Conservation (phyloP, 768 basidiomycete genomes). For the Rhizopogon sp. region DNA sequence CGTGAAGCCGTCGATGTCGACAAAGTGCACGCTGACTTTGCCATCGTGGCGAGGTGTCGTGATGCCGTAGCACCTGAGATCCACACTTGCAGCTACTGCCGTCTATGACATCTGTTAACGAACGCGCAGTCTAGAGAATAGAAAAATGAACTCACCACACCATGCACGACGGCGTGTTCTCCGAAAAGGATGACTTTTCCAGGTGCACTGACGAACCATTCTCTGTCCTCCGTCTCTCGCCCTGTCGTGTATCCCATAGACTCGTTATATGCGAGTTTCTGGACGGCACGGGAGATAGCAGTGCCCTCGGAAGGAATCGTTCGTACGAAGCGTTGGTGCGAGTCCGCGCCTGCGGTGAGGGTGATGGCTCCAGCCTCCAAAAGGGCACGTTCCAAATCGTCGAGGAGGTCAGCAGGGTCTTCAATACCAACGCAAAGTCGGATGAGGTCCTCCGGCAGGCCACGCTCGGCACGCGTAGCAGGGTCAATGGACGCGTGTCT, state of each 20-base stretch:
- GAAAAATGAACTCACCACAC: slow-evolving; percentile 62
- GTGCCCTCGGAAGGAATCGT: slow-evolving; percentile 28
- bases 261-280: slow-evolving; percentile 49
- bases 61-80: slow-evolving; percentile 91
- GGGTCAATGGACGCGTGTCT: slow-evolving; percentile 98
- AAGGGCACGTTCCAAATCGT: slow-evolving; percentile 91
- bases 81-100: slow-evolving; percentile 63
- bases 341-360: slow-evolving; percentile 42
- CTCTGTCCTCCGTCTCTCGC: slow-evolving; percentile 34
- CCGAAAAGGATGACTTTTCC: slow-evolving; percentile 98
- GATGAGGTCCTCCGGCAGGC: slow-evolving; percentile 97
- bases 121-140: slow-evolving; percentile 1
- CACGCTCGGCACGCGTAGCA: slow-evolving; percentile 90
- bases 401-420: slow-evolving; percentile 86
- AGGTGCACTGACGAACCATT: slow-evolving; percentile 91
- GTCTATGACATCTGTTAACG: neutral
- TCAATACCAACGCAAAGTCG: slow-evolving; percentile 98
- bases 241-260: slow-evolving; percentile 9
- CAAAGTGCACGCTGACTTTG: slow-evolving; percentile 69
- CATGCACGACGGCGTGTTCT: slow-evolving; percentile 98
- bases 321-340: slow-evolving; percentile 43
- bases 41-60: slow-evolving; percentile 69
- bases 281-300: slow-evolving; percentile 55
- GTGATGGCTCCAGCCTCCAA: slow-evolving; percentile 87
- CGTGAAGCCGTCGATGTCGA: slow-evolving; percentile 74